Evolutionary conservation across 208 protist genomes (phyloP), one percentile per base, ranked within the genome.

Genomic region (Porcisia hertigi): DNA sequence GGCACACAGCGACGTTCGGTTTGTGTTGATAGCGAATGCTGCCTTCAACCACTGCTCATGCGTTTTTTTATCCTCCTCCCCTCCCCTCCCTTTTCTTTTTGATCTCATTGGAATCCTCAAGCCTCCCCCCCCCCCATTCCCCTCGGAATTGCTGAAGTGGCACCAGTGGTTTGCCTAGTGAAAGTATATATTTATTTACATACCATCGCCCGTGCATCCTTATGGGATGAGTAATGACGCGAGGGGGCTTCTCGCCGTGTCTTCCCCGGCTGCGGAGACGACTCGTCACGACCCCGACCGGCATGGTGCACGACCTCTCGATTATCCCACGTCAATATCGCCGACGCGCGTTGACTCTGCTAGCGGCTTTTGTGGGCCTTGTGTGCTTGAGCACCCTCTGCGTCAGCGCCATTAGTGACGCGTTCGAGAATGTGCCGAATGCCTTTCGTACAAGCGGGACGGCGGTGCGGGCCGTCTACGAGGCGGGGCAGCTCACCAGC

Each of bases 381-480:
- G 43, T n/a, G 34, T 60, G 25, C 34, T 43, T 57, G 39, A 5
- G 25, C 43, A 0, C 47, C 3, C 1, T 3, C 34, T 58, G 18
- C 7, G 54, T 6, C 1, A 49, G 53, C 34, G 65, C 18, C 65
- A 16, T 77, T 36, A 36, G 23, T 0, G 77, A 81, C 47, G 36
- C 30, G 0, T 77, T 70, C 30, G 47, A 45, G 0, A 0, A 6
- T 11, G 64, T 81, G 25, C 34, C 64, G 0, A 81, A 81, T 54
- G 77, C 77, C 30, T 81, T 74, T 39, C 7, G n/a, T n/a, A 72
- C 12, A 30, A 55, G 54, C 23, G 1, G 1, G 7, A 71, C 41
- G 18, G 55, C 52, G 16, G 77, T 81, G 30, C 77, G 77, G 23
- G 77, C 77, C 12, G 65, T 81, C 5, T 81, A 64, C 36, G 77